Evolutionary conservation across 1,284 basidiomycete species (phyloP).

Genomic region (Xanthoconium separans): DNA sequence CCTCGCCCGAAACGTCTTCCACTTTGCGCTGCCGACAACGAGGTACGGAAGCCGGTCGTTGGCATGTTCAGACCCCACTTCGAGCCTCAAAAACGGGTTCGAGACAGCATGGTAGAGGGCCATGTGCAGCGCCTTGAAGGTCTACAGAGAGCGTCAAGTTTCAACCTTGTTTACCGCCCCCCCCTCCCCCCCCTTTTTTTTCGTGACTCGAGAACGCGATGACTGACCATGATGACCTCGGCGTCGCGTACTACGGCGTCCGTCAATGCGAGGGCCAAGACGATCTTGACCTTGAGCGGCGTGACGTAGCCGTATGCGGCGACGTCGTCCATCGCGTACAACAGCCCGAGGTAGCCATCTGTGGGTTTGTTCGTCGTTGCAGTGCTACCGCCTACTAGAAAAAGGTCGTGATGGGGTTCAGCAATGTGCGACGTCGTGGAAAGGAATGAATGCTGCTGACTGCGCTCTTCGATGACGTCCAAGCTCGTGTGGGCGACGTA

Average conservation of each 20-base stretch:
- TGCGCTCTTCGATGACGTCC: conserved; percentile 75
- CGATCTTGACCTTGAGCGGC: conserved; percentile 77
- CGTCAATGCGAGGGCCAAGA: conserved; percentile 71
- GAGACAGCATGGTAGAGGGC: conserved; percentile 75
- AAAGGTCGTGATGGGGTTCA: background rate
- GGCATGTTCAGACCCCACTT: conserved; percentile 44
- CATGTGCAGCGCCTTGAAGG: conserved; percentile 79
- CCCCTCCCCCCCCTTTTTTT: too few relatives aligned
- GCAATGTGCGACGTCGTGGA: background rate
- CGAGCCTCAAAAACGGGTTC: conserved; percentile 74
- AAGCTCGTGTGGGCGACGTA: conserved; percentile 80
- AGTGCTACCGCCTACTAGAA: conserved; percentile 44
- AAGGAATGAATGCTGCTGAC: conserved; percentile 21
- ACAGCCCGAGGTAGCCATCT: conserved; percentile 75
- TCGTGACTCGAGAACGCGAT: conserved; percentile 23
- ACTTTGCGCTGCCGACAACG: conserved; percentile 60
- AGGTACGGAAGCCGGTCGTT: conserved; percentile 56
- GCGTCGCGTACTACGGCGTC: conserved; percentile 75
- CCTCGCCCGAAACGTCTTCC: conserved; percentile 63
- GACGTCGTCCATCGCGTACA: conserved; percentile 80
- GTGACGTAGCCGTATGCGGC: conserved; percentile 84
- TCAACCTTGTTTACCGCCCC: too few relatives aligned
- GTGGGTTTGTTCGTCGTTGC: conserved; percentile 48
- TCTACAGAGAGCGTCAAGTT: conserved; percentile 39
- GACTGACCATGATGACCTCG: conserved; percentile 69